Evolutionary conservation across 306 rosid genomes (phyloP), one percentile per base, ranked within the genome.

Genomic region (Potentilla sterilis): DNA sequence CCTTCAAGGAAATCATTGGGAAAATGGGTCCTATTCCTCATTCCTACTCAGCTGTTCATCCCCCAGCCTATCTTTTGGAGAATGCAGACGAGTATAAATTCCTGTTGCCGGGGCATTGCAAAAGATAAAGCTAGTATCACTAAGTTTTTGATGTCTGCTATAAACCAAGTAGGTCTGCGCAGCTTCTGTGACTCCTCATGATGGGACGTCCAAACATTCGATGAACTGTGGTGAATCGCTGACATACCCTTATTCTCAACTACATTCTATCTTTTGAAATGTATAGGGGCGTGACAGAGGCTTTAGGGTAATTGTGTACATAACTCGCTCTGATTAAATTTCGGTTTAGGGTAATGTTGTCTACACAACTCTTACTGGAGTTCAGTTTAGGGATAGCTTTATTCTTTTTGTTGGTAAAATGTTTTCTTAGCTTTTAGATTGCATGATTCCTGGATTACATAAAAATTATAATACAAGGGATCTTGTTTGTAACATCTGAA

Each of bases 21-120:
- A 54, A 54, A 54, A 2, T 54, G 28, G 61, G 61, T 28, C 61
- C 28, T 54, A 54, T 54, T 54, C 61, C 61, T 54, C 61, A 54
- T 54, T 54, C 61, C 61, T 54, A n/a, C 61, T 54, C 61, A n/a
- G 61, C 13, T 54, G 61, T 54, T 54, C 61, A 54, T 54, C 61
- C n/a, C 61, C 61, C 61, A 16, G 61, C 61, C 34, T 55, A 21
- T 55, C 32, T 55, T 1, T 21, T 21, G 34, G 34, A 21, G 62
- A 55, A 21, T 55, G 34, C 34, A 55, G 15, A 21, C 6, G 9
- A 21, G 62, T 21, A 21, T 55, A 55, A 9, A 55, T 55, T 21
- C 34, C 62, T 55, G 32, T 21, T 55, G 14, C 62, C 34, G 21
- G 62, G 62, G 15, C 12, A 55, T 55, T 55, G 62, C 62, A 9